Evolutionary conservation across 352 stramenopile genomes (phyloP).

Genomic region (Pythium biforme): DNA sequence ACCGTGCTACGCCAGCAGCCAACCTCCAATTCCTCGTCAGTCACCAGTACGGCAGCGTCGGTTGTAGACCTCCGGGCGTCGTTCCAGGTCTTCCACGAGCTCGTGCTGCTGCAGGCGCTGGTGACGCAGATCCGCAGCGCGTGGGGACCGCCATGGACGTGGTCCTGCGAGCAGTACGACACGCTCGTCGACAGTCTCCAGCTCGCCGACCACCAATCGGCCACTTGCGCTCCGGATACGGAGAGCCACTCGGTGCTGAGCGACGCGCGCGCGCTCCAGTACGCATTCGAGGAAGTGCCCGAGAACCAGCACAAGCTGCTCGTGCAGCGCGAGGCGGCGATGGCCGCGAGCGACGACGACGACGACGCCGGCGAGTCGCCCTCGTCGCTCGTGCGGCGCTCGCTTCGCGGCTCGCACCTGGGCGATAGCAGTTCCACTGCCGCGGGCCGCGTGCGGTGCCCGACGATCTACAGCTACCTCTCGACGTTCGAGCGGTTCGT

Average conservation of each 20-base stretch:
- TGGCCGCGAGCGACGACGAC: not conserved
- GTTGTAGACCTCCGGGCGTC: conserved; percentile 50
- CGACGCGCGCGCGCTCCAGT: conserved; percentile 54
- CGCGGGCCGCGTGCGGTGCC: conserved; percentile 39
- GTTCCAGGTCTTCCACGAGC: conserved; percentile 72
- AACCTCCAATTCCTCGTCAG: too few relatives aligned
- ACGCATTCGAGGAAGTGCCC: conserved; percentile 65
- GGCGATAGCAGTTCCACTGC: not conserved
- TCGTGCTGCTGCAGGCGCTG: conserved; percentile 61
- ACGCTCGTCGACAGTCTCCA: conserved; percentile 55
- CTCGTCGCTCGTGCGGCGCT: not conserved
- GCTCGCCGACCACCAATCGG: conserved; percentile 57
- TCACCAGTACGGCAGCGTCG: conserved; percentile 26
- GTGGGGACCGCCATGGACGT: conserved; percentile 49
- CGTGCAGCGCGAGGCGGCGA: not conserved
- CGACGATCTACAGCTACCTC: conserved; percentile 75
- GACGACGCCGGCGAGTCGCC: not conserved
- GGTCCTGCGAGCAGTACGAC: conserved; percentile 58
- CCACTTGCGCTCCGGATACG: too few relatives aligned
- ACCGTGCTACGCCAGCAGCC: conserved; percentile 22
- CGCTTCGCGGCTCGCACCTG: conserved; percentile 10
- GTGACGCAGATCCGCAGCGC: conserved; percentile 37
- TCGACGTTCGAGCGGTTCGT: conserved; percentile 61
- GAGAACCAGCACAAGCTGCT: conserved; percentile 52
- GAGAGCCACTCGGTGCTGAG: conserved; percentile 31